These are phyloP conservation scores for Chrysanthemum makinoi DNA, from an alignment of 129 eudicot genomes.

Conservation along the genomic window DNA sequence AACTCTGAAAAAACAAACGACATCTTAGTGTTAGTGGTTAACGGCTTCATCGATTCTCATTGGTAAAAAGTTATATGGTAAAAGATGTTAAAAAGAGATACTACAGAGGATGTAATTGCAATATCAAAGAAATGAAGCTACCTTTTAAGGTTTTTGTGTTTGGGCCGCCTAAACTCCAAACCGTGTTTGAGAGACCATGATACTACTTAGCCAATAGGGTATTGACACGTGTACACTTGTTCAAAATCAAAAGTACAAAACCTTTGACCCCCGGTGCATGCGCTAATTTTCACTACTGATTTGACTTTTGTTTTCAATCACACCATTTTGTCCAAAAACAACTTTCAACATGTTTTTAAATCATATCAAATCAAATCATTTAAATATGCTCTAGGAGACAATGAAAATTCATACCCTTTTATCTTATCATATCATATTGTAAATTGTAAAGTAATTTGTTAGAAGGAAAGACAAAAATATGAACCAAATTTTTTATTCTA, in stretches of 20 bases:
- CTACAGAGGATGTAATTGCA: constrained; percentile 3
- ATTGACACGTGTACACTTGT: constrained; percentile 19
- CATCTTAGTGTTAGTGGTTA: background rate
- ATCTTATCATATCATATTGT: no score
- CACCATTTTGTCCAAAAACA: no score
- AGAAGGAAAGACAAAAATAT: no score
- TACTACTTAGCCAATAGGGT: constrained; percentile 17
- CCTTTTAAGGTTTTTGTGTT: background rate
- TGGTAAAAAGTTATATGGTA: constrained; percentile 7
- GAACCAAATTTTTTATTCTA: no score
- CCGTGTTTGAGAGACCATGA: constrained; percentile 17
- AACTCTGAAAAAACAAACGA: no score
- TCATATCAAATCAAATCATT: no score
- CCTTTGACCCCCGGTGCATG: constrained; percentile 11
- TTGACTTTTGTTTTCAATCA: background rate
- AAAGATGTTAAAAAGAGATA: background rate
- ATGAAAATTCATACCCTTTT: no score
- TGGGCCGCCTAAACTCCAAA: constrained; percentile 29
- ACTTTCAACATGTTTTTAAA: no score
- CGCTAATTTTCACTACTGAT: constrained; percentile 16
- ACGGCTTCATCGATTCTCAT: no score
- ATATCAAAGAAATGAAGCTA: background rate
- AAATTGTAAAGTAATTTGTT: no score
- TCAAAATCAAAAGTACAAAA: constrained; percentile 1
- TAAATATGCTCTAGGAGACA: no score